Base-by-base conservation (phyloP, 164 flowering plant species). In the Kalanchoe fedtschenkoi region DNA sequence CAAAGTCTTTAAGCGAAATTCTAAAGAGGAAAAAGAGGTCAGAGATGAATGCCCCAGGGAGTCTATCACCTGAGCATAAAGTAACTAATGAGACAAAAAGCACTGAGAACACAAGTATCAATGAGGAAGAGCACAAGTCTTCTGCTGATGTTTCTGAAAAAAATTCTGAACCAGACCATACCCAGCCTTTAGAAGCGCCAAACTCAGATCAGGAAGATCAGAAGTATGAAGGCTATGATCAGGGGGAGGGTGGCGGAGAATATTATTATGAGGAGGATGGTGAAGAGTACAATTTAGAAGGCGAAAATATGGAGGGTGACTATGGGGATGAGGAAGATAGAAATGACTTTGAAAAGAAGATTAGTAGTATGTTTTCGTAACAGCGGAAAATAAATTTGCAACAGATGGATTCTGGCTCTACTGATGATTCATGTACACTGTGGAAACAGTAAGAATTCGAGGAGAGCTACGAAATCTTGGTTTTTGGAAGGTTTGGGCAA, bases 281-380 rank as follows among this genome's bases (percentile, higher is more conserved):
- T 15, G 87, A 70, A 26, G 82, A 83, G 1, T 77, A 70, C 43
- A 72, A 77, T 16, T 55, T 72, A 30, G 87, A 81, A 56, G 95
- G 78, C 65, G 89, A 81, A 56, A 77, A 77, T 71, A 79, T 63
- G 8, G 87, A 83, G 5, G 66, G 55, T 21, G 92, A 83, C 61
- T 80, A 78, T 68, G 47, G 70, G 41, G 92, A 84, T 35, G 95
- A 85, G 34, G 91, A 85, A 57, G 90, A 80, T 53, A 89, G 77
- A 9, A 88, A 86, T 72, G 96, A 86, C 68, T 88, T 83, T 72
- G 93, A 85, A 19, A 85, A 86, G 75, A 85, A 79, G 71, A 77
- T 86, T 63, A 89, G 91, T 21, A 86, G 78, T 16, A 58, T 78
- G 61, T 65, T 68, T 19, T 62, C 77, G 21, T 77, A 56, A 68